These are phyloP conservation scores for Arabis alpina DNA, from an alignment of 345 rosid species.

Conservation along the genomic window DNA sequence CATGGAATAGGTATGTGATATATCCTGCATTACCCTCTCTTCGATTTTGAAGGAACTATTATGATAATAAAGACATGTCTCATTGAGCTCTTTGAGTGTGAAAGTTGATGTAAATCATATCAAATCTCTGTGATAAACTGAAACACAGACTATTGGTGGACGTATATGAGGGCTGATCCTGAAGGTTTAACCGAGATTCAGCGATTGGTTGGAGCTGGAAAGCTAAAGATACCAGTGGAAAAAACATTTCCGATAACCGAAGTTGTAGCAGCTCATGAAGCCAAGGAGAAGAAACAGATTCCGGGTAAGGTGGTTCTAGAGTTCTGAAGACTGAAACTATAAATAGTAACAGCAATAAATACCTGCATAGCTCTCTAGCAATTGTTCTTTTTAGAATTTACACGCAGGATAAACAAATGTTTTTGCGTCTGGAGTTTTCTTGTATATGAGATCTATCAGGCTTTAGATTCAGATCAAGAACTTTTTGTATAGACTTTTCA, in stretches of 20 bases:
- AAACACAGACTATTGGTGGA: constrained; percentile 74
- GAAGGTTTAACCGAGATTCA: constrained; percentile 85
- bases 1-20: constrained; percentile 77
- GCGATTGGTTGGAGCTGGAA: constrained; percentile 71
- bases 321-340: constrained; percentile 48
- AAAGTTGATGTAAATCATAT: not conserved
- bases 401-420: constrained; percentile 38
- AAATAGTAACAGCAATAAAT: constrained; percentile 35
- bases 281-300: constrained; percentile 69
- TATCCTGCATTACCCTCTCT: constrained; percentile 23
- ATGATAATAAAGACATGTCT: not conserved
- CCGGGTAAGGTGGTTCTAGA: constrained; percentile 90
- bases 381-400: constrained; percentile 31
- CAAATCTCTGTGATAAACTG: constrained; percentile 18
- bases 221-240: constrained; percentile 79
- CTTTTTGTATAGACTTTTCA: constrained; percentile 38
- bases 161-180: constrained; percentile 88
- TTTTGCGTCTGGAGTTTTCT: constrained; percentile 37
- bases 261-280: constrained; percentile 87
- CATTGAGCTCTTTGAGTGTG: not conserved
- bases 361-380: constrained; percentile 32
- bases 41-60: not conserved
- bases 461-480: constrained; percentile 36
- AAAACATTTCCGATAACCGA: constrained; percentile 74
- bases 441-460: constrained; percentile 41